Evolutionary conservation across 768 basidiomycete genomes (phyloP).

Genomic region (Hypholoma sublateritium): DNA sequence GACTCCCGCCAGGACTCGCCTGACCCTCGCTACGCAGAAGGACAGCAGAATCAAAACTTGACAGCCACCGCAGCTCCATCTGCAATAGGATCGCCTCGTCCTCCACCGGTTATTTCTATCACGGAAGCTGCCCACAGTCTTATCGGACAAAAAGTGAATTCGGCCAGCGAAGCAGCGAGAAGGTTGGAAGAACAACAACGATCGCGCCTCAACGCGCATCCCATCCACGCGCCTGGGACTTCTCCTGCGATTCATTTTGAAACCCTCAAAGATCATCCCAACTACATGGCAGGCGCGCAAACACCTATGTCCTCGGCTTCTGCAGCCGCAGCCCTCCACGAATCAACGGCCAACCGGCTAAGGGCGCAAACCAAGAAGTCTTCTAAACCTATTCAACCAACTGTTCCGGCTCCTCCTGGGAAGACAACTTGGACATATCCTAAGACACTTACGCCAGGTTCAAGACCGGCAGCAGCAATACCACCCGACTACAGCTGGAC

Average conservation of each 20-base stretch:
- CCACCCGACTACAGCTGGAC: conserved; percentile 24
- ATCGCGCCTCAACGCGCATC: conserved; percentile 9
- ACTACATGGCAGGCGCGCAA: conserved; percentile 8
- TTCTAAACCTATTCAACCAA: conserved; percentile 9
- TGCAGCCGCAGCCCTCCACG: conserved; percentile 19
- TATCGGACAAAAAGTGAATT: conserved; percentile 16
- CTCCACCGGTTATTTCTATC: conserved; percentile 17
- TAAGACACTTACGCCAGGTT: conserved; percentile 16
- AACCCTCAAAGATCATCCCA: conserved; percentile 11
- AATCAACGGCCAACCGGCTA: conserved; percentile 12
- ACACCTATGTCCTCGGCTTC: conserved; percentile 23
- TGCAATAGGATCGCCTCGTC: conserved; percentile 19
- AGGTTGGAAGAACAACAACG: conserved; percentile 21
- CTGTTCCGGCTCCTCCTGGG: conserved; percentile 10
- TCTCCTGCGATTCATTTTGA: conserved; percentile 15
- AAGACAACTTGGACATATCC: conserved; percentile 22
- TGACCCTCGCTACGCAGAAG: conserved; percentile 16
- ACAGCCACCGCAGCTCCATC: conserved; percentile 26
- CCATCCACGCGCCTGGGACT: conserved; percentile 6
- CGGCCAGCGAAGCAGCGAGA: conserved; percentile 30
- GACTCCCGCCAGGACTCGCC: conserved; percentile 16
- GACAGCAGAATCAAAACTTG: conserved; percentile 21
- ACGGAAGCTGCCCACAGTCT: conserved; percentile 17
- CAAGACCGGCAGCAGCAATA: conserved; percentile 17
- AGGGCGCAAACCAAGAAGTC: conserved; percentile 4